Conservation (phyloP, 2,329 filamentous ascomycete species). For the Esteya vermicola region DNA sequence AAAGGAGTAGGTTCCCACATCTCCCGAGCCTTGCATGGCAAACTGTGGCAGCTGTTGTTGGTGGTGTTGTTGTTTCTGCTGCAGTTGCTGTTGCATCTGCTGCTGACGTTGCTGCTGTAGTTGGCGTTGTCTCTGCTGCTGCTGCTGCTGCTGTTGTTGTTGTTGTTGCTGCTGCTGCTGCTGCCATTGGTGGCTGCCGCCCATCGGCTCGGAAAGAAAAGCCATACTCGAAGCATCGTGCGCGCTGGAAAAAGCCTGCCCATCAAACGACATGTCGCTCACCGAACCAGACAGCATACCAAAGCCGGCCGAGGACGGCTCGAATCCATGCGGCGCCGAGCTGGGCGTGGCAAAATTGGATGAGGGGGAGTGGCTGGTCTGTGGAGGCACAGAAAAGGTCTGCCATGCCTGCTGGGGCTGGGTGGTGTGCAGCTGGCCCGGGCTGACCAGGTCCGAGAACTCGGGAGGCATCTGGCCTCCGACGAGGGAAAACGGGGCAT, state of each 20-base stretch:
- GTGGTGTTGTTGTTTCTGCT: neutral
- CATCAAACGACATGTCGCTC: neutral
- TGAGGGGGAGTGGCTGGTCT: neutral
- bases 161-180: conserved; percentile 3
- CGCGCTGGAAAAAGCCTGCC: neutral
- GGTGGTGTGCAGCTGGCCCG: neutral
- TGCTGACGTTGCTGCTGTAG: conserved; percentile 1
- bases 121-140: too few relatives aligned
- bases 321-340: neutral
- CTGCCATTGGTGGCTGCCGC: conserved; percentile 3
- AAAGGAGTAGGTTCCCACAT: neutral
- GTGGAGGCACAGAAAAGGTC: conserved; percentile 1
- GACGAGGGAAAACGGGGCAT: neutral
- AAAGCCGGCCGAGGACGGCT: neutral
- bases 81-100: too few relatives aligned
- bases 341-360: neutral
- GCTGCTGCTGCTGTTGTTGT: conserved; percentile 1
- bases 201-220: conserved; percentile 2
- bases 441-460: conserved; percentile 1
- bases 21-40: neutral
- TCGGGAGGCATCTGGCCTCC: neutral
- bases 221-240: conserved; percentile 1
- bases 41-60: neutral
- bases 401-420: conserved; percentile 3
- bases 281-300: neutral